Evolutionary conservation across 192 early-diverging fungal species (phyloP).

Genomic region (Linderina pennispora): DNA sequence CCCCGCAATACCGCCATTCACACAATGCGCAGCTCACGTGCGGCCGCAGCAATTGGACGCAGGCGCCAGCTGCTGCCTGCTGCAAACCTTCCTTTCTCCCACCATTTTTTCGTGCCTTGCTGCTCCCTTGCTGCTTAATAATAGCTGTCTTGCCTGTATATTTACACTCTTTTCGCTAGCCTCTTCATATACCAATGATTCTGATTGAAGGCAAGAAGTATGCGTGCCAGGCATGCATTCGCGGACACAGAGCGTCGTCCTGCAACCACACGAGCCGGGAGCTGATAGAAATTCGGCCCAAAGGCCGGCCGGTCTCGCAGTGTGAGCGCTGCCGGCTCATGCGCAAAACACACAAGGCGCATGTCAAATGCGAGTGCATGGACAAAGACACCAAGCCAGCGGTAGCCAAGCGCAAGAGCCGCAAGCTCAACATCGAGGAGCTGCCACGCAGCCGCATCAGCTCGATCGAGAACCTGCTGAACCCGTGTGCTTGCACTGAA

Average conservation of each 20-base stretch:
- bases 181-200: slow-evolving; percentile 19
- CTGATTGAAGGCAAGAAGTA: slow-evolving; percentile 33
- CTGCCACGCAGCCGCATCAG: background rate
- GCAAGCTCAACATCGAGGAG: background rate
- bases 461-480: slow-evolving; percentile 33
- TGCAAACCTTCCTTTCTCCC: too few species aligned
- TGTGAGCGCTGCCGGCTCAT: slow-evolving; percentile 66
- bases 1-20: too few species aligned
- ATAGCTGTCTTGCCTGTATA: too few species aligned
- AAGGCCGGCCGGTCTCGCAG: slow-evolving; percentile 68
- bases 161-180: too few species aligned
- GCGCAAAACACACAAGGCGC: slow-evolving; percentile 57
- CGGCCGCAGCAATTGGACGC: too few species aligned
- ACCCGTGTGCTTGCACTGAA: slow-evolving; percentile 41
- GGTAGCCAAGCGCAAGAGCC: background rate
- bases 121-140: too few species aligned
- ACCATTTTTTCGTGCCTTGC: too few species aligned
- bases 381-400: slow-evolving; percentile 12
- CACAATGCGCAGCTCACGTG: too few species aligned
- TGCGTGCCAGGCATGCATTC: slow-evolving; percentile 43
- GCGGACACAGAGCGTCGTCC: slow-evolving; percentile 44
- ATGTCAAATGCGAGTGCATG: slow-evolving; percentile 66
- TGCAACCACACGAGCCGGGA: slow-evolving; percentile 49
- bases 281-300: slow-evolving; percentile 55
- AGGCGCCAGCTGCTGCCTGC: too few species aligned